Percentiles rank a stretch among this genome's conserved stretches.
Conservation (phyloP, 2,329 filamentous ascomycete species). For the Botryotinia narcissicola region DNA sequence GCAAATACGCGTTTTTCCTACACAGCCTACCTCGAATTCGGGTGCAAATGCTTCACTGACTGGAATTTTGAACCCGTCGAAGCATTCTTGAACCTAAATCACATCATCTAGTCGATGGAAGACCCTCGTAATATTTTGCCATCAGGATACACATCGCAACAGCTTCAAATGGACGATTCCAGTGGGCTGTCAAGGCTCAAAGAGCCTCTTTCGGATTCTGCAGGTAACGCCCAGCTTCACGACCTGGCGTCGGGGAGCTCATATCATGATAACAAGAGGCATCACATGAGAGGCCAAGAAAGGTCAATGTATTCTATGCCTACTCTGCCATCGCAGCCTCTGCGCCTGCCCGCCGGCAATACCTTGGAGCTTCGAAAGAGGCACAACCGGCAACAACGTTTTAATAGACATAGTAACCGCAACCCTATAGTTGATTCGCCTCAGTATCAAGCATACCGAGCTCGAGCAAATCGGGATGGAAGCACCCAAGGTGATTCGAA, state of each 20-base stretch:
- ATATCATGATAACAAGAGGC: constrained; percentile 36
- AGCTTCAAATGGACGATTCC: constrained; percentile 27
- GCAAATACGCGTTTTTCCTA: constrained; percentile 28
- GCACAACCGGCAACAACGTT: constrained; percentile 33
- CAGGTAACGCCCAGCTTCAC: constrained; percentile 36
- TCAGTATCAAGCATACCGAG: constrained; percentile 64
- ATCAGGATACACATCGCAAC: constrained; percentile 29
- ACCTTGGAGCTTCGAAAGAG: constrained; percentile 38
- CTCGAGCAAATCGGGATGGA: constrained; percentile 62
- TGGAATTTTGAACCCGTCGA: constrained; percentile 27
- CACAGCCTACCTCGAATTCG: constrained; percentile 23
- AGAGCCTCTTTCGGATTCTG: constrained; percentile 35
- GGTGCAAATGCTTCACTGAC: constrained; percentile 19
- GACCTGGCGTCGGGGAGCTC: constrained; percentile 30
- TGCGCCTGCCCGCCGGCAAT: constrained; percentile 26
- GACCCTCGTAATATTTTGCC: constrained; percentile 29
- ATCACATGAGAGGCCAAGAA: constrained; percentile 25
- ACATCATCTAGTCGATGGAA: constrained; percentile 33
- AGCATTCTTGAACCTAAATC: constrained; percentile 34
- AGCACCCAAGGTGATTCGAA: constrained; percentile 57
- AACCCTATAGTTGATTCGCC: constrained; percentile 63
- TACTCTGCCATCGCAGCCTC: constrained; percentile 33
- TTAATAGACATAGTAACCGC: constrained; percentile 37
- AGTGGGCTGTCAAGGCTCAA: constrained; percentile 28
- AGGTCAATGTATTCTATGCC: constrained; percentile 32